Evolutionary conservation across 2,329 filamentous ascomycete species (phyloP).

Genomic region (Pleochaeta shiraiana): DNA sequence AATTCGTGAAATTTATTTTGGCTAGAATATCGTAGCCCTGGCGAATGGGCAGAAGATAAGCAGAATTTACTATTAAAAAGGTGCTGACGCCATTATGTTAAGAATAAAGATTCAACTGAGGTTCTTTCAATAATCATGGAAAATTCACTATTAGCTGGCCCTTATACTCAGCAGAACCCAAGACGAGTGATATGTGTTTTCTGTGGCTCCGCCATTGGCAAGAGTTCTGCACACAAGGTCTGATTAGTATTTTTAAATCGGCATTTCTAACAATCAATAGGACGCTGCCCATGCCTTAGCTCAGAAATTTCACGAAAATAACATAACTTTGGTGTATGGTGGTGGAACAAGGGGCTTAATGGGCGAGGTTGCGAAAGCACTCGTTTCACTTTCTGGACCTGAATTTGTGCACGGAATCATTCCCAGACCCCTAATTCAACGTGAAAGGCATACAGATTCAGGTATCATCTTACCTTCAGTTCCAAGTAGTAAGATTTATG

Average conservation of each 20-base stretch:
- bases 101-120: too few relatives aligned
- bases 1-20: too few relatives aligned
- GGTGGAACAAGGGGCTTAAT: constrained; percentile 89
- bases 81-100: too few relatives aligned
- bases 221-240: constrained; percentile 46
- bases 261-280: constrained; percentile 5
- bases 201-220: constrained; percentile 65
- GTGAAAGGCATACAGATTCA: constrained; percentile 41
- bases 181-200: constrained; percentile 66
- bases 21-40: too few relatives aligned
- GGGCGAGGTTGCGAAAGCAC: constrained; percentile 76
- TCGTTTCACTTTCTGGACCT: constrained; percentile 66
- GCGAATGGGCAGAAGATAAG: too few relatives aligned
- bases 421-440: constrained; percentile 59
- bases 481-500: constrained; percentile 36
- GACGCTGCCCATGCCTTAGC: constrained; percentile 57
- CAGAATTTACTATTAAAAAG: too few relatives aligned
- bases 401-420: constrained; percentile 82
- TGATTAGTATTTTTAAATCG: not conserved
- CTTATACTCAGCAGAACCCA: too few relatives aligned
- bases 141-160: too few relatives aligned
- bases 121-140: too few relatives aligned
- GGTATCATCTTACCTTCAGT: constrained; percentile 24
- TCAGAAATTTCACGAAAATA: constrained; percentile 46
- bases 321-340: constrained; percentile 78